A percentile compares a stretch with the other conserved stretches of the same genome.
Conservation (phyloP, 2,329 filamentous ascomycete species). For the Fusarium haematococcum region DNA sequence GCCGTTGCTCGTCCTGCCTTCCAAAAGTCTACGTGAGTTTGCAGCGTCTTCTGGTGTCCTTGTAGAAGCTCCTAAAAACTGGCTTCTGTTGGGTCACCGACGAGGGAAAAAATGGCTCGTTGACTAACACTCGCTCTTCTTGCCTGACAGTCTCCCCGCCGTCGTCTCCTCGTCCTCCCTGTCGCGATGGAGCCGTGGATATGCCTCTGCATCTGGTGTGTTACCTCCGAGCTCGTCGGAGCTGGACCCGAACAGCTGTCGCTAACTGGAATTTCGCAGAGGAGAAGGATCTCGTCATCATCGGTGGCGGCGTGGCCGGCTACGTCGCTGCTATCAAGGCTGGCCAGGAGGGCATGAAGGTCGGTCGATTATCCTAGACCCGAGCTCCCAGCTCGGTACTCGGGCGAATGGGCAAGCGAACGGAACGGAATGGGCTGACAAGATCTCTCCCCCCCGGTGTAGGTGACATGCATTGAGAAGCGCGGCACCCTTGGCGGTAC, state of each 20-base stretch:
- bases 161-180: slow-evolving; percentile 59
- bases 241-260: slow-evolving; percentile 19
- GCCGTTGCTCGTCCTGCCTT: slow-evolving; percentile 67
- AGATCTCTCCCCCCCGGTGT: slow-evolving; percentile 6
- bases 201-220: slow-evolving; percentile 69
- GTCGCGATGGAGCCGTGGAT: slow-evolving; percentile 68
- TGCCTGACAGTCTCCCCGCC: slow-evolving; percentile 58
- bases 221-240: slow-evolving; percentile 40
- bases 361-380: slow-evolving; percentile 50
- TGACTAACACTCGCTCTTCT: slow-evolving; percentile 31
- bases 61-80: slow-evolving; percentile 27
- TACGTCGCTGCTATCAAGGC: slow-evolving; percentile 99
- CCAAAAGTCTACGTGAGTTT: slow-evolving; percentile 64
- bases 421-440: slow-evolving; percentile 27
- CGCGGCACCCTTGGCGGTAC: slow-evolving; percentile 94
- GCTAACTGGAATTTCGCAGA: slow-evolving; percentile 62
- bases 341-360: slow-evolving; percentile 96
- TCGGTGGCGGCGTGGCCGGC: slow-evolving; percentile 96
- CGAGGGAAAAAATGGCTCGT: slow-evolving; percentile 37
- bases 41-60: slow-evolving; percentile 10
- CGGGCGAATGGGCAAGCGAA: slow-evolving; percentile 14
- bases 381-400: slow-evolving; percentile 4
- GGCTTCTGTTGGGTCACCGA: slow-evolving; percentile 22
- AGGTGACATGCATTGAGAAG: slow-evolving; percentile 99
- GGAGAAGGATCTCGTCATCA: slow-evolving; percentile 97